Conservation (phyloP, 2,329 filamentous ascomycete genomes). For the Cryphonectria japonica region DNA sequence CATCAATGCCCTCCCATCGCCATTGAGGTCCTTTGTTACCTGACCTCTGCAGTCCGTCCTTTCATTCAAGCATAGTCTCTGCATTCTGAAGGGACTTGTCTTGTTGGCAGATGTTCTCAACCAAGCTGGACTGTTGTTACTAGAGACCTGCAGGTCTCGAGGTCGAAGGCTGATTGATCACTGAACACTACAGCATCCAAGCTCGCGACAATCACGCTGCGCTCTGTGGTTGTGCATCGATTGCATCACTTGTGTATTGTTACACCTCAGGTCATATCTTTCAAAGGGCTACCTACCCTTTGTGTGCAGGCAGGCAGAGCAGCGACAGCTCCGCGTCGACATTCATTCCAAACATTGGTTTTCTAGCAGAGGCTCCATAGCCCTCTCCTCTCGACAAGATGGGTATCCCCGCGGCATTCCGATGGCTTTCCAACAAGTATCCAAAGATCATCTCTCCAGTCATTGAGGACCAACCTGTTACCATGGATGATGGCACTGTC, state of each 20-base stretch:
- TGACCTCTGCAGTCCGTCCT: slow-evolving; percentile 2
- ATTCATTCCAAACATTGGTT: not conserved
- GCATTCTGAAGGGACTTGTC: not conserved
- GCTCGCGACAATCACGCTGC: not conserved
- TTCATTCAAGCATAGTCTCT: not conserved
- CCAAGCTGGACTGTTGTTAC: not conserved
- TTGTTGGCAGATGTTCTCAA: not conserved
- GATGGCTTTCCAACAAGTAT: slow-evolving; percentile 96
- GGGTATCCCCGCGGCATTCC: slow-evolving; percentile 94
- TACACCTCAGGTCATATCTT: not conserved
- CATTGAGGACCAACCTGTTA: slow-evolving; percentile 79
- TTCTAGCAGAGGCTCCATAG: slow-evolving; percentile 10
- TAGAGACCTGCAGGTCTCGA: not conserved
- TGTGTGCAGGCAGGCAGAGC: not conserved
- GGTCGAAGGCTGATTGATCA: slow-evolving; percentile 24
- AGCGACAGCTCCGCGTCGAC: not conserved
- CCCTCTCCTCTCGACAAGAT: slow-evolving; percentile 51
- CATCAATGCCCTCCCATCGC: slow-evolving; percentile 7
- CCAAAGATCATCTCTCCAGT: slow-evolving; percentile 96
- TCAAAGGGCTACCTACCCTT: not conserved
- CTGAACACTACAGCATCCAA: slow-evolving; percentile 13
- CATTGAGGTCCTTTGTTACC: slow-evolving; percentile 17
- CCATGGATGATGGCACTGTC: slow-evolving; percentile 77
- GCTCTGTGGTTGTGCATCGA: not conserved
- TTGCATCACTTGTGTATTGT: not conserved